These are phyloP conservation scores for Dictyostelium firmibasis DNA, from an alignment of 78 protist genomes.

Conservation along the genomic window DNA sequence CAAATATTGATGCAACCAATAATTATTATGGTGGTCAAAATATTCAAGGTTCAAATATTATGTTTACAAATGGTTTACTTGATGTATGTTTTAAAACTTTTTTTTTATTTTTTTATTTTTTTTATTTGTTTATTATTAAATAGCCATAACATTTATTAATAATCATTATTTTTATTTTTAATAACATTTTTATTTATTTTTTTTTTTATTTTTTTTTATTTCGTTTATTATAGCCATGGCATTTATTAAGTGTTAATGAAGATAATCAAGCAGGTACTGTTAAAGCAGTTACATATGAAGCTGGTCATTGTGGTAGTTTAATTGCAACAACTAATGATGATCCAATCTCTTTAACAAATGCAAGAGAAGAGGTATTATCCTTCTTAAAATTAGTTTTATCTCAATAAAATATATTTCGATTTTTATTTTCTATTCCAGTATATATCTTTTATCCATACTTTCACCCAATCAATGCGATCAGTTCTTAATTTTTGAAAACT, in stretches of 20 bases:
- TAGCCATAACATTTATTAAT: not conserved
- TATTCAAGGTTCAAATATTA: conserved; percentile 17
- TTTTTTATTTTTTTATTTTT: not conserved
- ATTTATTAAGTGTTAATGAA: conserved; percentile 18
- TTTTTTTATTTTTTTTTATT: not conserved
- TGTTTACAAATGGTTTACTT: conserved; percentile 63
- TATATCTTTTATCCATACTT: no score
- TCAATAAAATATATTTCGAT: not conserved
- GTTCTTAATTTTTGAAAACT: no score
- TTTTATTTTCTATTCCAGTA: no score
- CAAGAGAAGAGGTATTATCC: conserved; percentile 12
- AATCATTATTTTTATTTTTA: not conserved
- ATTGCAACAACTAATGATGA: conserved; percentile 16
- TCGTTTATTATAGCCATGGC: conserved; percentile 34
- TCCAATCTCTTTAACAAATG: conserved; percentile 44
- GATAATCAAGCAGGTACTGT: conserved; percentile 22
- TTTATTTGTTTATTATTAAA: not conserved
- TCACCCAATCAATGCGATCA: no score
- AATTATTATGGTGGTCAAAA: conserved; percentile 53
- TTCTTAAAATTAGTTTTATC: conserved; percentile 23
- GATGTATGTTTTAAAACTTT: conserved; percentile 13
- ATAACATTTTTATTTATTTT: no score
- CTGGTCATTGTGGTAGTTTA: conserved; percentile 71
- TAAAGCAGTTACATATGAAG: conserved; percentile 30
- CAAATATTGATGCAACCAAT: conserved; percentile 48